Percentiles rank a stretch among this genome's conserved stretches.
Conservation (phyloP, 2,329 filamentous ascomycete species). For the Botrytis aclada region DNA sequence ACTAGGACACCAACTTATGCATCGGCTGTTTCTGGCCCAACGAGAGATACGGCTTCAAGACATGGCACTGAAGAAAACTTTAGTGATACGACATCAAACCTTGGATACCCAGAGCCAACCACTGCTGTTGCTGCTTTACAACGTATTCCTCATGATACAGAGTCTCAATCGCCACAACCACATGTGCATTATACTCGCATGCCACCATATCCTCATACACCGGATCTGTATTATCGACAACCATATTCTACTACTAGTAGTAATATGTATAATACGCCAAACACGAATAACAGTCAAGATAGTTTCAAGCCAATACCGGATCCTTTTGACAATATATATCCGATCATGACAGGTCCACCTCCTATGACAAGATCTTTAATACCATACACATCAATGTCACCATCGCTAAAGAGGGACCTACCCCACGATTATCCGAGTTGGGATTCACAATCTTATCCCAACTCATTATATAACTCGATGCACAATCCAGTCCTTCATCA, state of each 20-base stretch:
- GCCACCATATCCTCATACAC: conserved; percentile 22
- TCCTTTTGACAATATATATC: conserved; percentile 27
- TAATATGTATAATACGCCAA: neutral
- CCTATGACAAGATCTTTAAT: conserved; percentile 25
- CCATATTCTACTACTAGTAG: neutral
- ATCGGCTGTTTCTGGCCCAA: conserved; percentile 29
- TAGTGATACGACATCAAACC: conserved; percentile 21
- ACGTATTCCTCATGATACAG: conserved; percentile 11
- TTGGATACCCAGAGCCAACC: conserved; percentile 21
- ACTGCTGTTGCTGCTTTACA: conserved; percentile 12
- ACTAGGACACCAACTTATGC: conserved; percentile 37
- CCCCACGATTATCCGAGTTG: conserved; percentile 25
- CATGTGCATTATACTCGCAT: conserved; percentile 12
- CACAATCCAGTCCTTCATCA: neutral
- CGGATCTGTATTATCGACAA: conserved; percentile 15
- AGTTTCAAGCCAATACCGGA: neutral
- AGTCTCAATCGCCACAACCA: neutral
- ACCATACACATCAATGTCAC: conserved; percentile 10
- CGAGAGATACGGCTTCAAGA: conserved; percentile 26
- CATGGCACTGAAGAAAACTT: conserved; percentile 19
- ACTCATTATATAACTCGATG: conserved; percentile 20
- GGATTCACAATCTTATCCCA: conserved; percentile 26
- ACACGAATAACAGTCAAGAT: conserved; percentile 15
- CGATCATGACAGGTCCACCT: conserved; percentile 28
- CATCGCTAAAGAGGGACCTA: conserved; percentile 11